These are phyloP conservation scores for Chenopodium suecicum DNA, from an alignment of 148 eudicot genomes.

Conservation along the genomic window DNA sequence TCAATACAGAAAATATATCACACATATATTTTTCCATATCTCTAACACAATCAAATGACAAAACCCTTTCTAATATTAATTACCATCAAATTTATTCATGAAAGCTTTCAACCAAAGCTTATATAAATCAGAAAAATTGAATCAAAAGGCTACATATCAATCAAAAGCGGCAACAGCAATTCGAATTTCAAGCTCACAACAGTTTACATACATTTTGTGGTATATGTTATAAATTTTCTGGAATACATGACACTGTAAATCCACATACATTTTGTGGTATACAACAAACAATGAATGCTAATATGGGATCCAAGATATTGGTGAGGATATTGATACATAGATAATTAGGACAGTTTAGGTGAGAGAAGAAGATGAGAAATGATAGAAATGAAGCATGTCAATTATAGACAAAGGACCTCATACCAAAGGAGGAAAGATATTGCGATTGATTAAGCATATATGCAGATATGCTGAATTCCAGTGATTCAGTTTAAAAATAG, in stretches of 20 bases:
- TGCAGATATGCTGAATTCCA: background rate
- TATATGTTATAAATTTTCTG: background rate
- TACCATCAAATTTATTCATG: no score
- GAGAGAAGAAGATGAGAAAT: constrained; percentile 3
- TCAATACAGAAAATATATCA: no score
- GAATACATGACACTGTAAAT: background rate
- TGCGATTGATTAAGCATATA: background rate
- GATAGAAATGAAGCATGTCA: background rate
- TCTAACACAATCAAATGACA: no score
- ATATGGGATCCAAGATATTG: background rate
- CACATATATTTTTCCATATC: no score
- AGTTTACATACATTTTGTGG: no score
- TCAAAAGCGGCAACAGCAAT: no score
- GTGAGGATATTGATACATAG: background rate
- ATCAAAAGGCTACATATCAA: no score
- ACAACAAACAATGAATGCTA: background rate
- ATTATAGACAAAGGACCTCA: background rate
- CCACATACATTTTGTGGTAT: background rate
- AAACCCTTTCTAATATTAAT: no score
- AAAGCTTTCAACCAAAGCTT: no score
- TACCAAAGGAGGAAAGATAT: background rate
- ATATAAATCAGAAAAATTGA: no score
- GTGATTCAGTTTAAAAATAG: background rate
- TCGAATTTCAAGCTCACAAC: no score
- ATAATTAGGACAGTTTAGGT: background rate